Evolutionary conservation across 768 basidiomycete species (phyloP), one percentile per base, ranked within the genome.

Genomic region (Cantharellus cinnabarinus): DNA sequence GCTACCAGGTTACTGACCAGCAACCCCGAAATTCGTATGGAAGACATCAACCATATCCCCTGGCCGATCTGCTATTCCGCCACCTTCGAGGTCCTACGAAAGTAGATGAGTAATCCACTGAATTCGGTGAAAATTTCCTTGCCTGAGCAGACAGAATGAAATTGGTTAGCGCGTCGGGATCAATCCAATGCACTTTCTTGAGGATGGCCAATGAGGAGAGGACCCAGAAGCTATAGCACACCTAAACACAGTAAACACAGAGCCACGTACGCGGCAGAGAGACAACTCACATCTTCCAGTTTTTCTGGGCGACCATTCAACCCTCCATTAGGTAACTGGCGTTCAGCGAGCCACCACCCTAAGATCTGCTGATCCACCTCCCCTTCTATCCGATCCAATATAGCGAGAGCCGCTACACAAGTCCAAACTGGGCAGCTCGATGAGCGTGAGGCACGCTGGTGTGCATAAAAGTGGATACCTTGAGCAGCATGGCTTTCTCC

Each of bases 171-270:
- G 85, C 88, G 20, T 83, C 77, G 0, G 80, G 73, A 67, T 97
- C 83, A 65, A 99, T 94, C 89, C 93, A 98, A 0, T 76, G 70
- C 2, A 91, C 68, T 65, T 83, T 87, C 50, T 81, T 77, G 48
- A 99, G 69, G 59, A 97, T 93, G 35, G 89, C 80, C 57, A 98
- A 70, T 0, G 87, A 74, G 1, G 95, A 93, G 3, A 98, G 76
- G 3, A 91, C 89, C 91, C 91, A 99, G 71, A 89, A 90, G 65
- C 87, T 89, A 70, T 99, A 99, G 72, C 95, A 99, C 15, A 97
- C 89, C 90, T 94, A 61, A 3, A n/a, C 20, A 5, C 56, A 42
- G 56, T 20, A 15, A 4, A 2, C n/a, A 4, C 39, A 15, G 29
- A 7, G 38, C n/a, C 20, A 44, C n/a, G 20, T 38, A 50, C 10